Base-by-base conservation (phyloP, 805 yeast genomes). In the Wickerhamiella alocasiicola region DNA sequence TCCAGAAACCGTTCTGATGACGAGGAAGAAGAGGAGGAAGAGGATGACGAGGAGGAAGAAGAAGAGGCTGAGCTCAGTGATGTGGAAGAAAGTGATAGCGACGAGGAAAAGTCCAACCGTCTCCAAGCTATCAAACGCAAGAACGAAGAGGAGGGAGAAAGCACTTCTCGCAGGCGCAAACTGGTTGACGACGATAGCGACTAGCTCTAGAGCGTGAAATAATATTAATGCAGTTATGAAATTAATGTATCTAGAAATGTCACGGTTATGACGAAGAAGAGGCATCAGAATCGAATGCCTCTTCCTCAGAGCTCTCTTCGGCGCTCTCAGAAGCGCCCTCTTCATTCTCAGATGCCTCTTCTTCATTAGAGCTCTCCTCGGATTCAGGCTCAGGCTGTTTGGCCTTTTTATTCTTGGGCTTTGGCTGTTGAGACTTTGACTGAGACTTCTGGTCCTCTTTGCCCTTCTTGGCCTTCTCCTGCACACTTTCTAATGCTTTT, bases 11-110 rank as follows among this genome's bases (percentile, higher is more conserved):
- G 13, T 30, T 27, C 29, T 12, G 44, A 36, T 9, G 46, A 43
- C 12, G 50, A 42, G 9, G 53, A 44, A n/a, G 55, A 46, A 27
- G 48, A 43, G n/a, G 48, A 47, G 26, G 67, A 61, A 40, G 59
- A 53, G 32, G 67, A 60, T 25, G 65, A 60, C 24, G 60, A 57
- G 35, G 62, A 54, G 6, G 66, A 60, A 12, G 61, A 53, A 19
- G 56, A 54, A 19, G 61, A 59, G 9, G 56, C 47, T 19, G 57
- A 51, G 7, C 60, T 49, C 13, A 55, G 45, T 9, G 60, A 46
- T 2, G 57, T 41, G 9, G 49, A 35, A 9, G 55, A 46, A 1
- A 51, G 44, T 9, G 50, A 39, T 18, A 40, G 38, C n/a, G 62
- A 57, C 27, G 61, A 56, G 27, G 62, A 55, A 31, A 54, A 50